These are phyloP conservation scores for Rhodotorula sp. DNA, from an alignment of 1,284 basidiomycete species.

Conservation along the genomic window DNA sequence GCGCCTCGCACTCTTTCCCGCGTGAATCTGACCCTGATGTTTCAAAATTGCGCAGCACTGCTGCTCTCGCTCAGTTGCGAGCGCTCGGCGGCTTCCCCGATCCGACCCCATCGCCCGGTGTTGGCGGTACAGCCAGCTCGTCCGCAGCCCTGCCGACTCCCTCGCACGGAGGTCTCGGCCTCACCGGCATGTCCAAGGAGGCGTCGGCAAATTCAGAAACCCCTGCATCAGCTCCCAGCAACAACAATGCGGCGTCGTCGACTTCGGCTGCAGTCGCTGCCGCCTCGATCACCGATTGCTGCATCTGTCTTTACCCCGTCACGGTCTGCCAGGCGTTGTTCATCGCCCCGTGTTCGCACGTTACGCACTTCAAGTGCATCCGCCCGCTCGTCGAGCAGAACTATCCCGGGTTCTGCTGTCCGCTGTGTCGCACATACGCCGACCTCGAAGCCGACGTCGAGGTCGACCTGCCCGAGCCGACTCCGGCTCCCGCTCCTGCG, in stretches of 20 bases:
- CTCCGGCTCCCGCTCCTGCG: conserved; percentile 4
- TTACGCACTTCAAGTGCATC: conserved; percentile 93
- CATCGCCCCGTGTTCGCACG: conserved; percentile 80
- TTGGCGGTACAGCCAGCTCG: conserved; percentile 32
- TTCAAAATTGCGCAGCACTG: conserved; percentile 56
- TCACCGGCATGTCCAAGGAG: not conserved
- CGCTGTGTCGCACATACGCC: conserved; percentile 78
- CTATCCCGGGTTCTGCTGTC: conserved; percentile 91
- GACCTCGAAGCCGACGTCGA: conserved; percentile 97
- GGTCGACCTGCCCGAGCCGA: conserved; percentile 49
- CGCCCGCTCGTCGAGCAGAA: conserved; percentile 81
- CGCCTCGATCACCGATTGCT: conserved; percentile 78
- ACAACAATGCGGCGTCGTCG: conserved; percentile 9
- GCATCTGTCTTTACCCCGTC: conserved; percentile 91
- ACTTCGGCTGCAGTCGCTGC: conserved; percentile 32
- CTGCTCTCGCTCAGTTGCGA: conserved; percentile 75
- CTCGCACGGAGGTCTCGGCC: not conserved
- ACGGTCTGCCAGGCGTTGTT: conserved; percentile 94
- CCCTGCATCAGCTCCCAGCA: not conserved
- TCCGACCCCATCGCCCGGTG: conserved; percentile 46
- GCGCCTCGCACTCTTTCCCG: no score
- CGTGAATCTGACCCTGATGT: not conserved
- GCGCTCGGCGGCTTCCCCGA: conserved; percentile 57
- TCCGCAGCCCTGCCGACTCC: not conserved
- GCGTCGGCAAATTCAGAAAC: not conserved